Evolutionary conservation across 371 early-diverging fungal species (phyloP), one percentile per base, ranked within the genome.

Genomic region (Apophysomyces trapeziformis): DNA sequence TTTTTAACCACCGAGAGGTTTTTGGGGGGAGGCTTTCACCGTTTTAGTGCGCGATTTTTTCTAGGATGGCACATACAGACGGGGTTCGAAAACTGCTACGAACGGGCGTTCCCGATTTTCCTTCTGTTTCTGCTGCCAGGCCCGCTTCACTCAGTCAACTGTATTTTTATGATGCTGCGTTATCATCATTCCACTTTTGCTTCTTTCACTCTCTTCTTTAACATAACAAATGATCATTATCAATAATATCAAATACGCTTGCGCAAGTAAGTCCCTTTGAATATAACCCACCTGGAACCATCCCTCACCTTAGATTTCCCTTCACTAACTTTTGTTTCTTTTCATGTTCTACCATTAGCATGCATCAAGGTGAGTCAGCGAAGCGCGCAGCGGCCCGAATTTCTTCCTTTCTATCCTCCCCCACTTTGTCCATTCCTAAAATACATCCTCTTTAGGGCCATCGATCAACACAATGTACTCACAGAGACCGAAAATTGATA

Each of bases 151-250:
- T 26, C 21, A 50, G 16, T 6, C n/a, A 47, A 47, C 47, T 47
- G 7, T 18, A 50, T 18, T 50, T 50, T 50, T 26, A 26, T 50
- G 54, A 50, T 50, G 54, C 21, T 50, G 7, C 21, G 21, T 50
- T 50, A 50, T 50, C 21, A 50, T 50, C 54, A 50, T 50, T 50
- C 54, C 54, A 50, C 54, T 50, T 50, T 47, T 47, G n/a, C 18
- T 47, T 47, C 47, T 47, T 47, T 47, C 47, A n/a, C 54, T 21
- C 32, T 21, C 54, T 50, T 50, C 11, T 21, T 21, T 26, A 50
- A 50, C 54, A 50, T 9, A 50, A n/a, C 32, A 26, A 21, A 50
- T 50, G 54, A 50, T 50, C 21, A 21, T 50, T 26, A 50, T 50
- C 21, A 50, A 50, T 50, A 50, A 50, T 21, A 50, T 50, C 1